Base-by-base conservation (phyloP, 345 rosid genomes). In the Diplotaxis tenuifolia region DNA sequence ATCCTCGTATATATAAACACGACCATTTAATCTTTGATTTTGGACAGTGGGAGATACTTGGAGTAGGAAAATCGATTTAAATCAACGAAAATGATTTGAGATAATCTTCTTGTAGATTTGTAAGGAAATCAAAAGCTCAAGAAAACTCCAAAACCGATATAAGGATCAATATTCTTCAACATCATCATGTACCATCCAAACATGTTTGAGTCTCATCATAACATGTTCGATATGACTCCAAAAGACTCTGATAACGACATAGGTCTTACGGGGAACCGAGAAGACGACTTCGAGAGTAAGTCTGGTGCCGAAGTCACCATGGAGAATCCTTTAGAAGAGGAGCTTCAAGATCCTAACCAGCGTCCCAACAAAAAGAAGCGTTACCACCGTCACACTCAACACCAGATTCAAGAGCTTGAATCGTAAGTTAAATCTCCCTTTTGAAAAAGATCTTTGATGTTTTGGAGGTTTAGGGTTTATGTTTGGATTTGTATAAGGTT, bases 341-440 rank as follows among this genome's bases (percentile, higher is more conserved):
- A 88, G 58, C 76, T 71, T 58, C 89, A 83, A 49, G 96, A 87
- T 70, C 93, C 95, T 59, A 82, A 49, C 62, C 96, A 88, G 58
- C 87, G 87, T 23, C 82, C 86, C 4, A 89, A 86, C 63, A 89
- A 81, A 80, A 91, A 94, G 85, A 91, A 94, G 82, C 96, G 95
- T 74, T 94, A 87, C 73, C 96, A 88, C 32, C 97, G 98, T 63
- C 98, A 94, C 67, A 94, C 96, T 5, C 98, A 91, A 72, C 93
- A 79, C 27, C 98, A 94, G 83, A 94, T 91, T 78, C 97, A 94
- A 66, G 98, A 94, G 72, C 87, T 94, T 82, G 98, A 94, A 79
- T 79, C 93, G 98, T 94, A 84, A 83, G 90, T 22, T 12, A 32
- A 4, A 40, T 1, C n/a, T 8, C 7, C 11, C 21, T 5, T 4